Conservation (phyloP, 352 stramenopile genomes). For the Plasmopara halstedii region DNA sequence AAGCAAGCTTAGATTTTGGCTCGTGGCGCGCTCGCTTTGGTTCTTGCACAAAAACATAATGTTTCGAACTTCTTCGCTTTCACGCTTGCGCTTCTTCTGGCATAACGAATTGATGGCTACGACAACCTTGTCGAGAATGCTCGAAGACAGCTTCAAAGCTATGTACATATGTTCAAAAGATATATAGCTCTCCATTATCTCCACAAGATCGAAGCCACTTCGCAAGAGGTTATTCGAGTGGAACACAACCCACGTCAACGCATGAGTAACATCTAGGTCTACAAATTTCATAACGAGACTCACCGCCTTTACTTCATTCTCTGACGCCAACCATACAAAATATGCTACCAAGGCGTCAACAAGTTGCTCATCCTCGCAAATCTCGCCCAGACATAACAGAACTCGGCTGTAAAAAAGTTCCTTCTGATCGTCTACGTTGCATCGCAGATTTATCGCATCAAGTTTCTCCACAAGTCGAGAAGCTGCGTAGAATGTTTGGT, state of each 20-base stretch:
- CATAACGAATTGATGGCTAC: constrained; percentile 7
- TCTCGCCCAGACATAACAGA: constrained; percentile 40
- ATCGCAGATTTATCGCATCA: constrained; percentile 44
- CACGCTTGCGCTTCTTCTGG: constrained; percentile 4
- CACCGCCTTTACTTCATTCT: constrained; percentile 16
- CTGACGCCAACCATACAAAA: constrained; percentile 26
- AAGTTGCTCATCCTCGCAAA: constrained; percentile 48
- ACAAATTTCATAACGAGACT: constrained; percentile 40
- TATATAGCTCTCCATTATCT: constrained; percentile 39
- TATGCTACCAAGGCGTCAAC: constrained; percentile 30
- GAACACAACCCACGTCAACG: constrained; percentile 69
- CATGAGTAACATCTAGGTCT: constrained; percentile 65
- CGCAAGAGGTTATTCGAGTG: constrained; percentile 27
- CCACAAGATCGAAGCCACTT: constrained; percentile 17
- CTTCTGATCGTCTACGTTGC: constrained; percentile 12
- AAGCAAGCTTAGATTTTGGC: constrained; percentile 12
- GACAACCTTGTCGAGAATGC: constrained; percentile 20
- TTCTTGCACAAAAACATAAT: constrained; percentile 36
- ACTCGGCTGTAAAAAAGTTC: constrained; percentile 41
- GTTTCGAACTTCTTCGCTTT: constrained; percentile 21
- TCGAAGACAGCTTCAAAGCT: constrained; percentile 18
- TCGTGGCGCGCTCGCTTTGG: neutral
- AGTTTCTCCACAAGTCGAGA: constrained; percentile 40
- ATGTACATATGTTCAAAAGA: constrained; percentile 43
- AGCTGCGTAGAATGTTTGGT: constrained; percentile 19